These are phyloP conservation scores for Auricularia sp. DNA, from an alignment of 768 basidiomycete genomes.

Conservation along the genomic window DNA sequence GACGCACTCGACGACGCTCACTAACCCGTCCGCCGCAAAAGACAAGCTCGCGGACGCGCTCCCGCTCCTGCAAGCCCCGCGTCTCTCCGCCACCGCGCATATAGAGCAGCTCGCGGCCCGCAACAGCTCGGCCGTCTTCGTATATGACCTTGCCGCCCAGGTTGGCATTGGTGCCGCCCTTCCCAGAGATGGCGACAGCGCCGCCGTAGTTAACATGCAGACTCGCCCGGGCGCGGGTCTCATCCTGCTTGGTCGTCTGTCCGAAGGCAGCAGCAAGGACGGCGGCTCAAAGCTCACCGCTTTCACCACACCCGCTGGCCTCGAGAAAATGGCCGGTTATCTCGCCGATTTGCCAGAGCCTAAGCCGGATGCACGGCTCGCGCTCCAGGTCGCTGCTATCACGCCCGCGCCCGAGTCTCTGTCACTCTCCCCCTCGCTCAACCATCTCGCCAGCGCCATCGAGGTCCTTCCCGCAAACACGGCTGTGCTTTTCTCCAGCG, in stretches of 20 bases:
- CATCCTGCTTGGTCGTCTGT: slow-evolving; percentile 62
- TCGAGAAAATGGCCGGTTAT: slow-evolving; percentile 74
- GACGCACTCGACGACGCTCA: not conserved
- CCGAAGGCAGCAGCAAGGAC: slow-evolving; percentile 64
- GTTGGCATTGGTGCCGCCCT: slow-evolving; percentile 67
- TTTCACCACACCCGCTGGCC: slow-evolving; percentile 75
- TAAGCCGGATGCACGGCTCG: slow-evolving; percentile 52
- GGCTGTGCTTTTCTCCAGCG: slow-evolving; percentile 71
- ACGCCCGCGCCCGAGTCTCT: slow-evolving; percentile 56
- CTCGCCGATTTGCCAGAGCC: slow-evolving; percentile 63
- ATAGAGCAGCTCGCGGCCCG: slow-evolving; percentile 60
- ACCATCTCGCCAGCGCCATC: slow-evolving; percentile 51
- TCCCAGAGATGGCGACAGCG: slow-evolving; percentile 24
- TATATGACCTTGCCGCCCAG: slow-evolving; percentile 78
- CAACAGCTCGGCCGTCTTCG: slow-evolving; percentile 58
- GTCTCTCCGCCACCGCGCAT: slow-evolving; percentile 17
- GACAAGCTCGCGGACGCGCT: slow-evolving; percentile 1
- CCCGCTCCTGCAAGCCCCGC: not conserved
- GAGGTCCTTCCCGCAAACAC: slow-evolving; percentile 54
- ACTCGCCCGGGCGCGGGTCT: slow-evolving; percentile 80
- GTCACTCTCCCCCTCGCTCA: slow-evolving; percentile 67
- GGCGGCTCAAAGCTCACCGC: slow-evolving; percentile 58
- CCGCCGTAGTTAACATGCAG: slow-evolving; percentile 56
- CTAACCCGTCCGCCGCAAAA: not conserved
- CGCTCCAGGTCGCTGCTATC: slow-evolving; percentile 76